Percentiles rank a stretch among this genome's conserved stretches.
Conservation (phyloP, 192 early-diverging fungal genomes). For the Coemansia sp. region DNA sequence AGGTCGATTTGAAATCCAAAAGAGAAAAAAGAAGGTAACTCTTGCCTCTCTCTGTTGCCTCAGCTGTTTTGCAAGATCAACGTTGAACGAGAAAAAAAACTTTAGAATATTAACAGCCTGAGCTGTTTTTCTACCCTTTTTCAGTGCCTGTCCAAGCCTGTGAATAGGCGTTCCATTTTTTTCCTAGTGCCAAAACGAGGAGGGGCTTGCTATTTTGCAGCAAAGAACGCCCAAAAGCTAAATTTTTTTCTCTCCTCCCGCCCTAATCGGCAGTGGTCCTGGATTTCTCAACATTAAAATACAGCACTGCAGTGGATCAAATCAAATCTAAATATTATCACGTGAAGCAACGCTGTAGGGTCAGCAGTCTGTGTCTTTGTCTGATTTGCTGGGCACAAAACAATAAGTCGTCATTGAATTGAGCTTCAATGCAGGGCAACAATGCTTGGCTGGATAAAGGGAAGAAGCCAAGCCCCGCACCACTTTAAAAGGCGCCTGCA, state of each 20-base stretch:
- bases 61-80: constrained; percentile 15
- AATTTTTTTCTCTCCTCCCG: too few relatives aligned
- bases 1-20: constrained; percentile 31
- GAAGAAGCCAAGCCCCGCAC: too few relatives aligned
- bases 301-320: not conserved
- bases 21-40: constrained; percentile 50
- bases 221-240: too few relatives aligned
- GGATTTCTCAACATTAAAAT: not conserved
- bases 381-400: not conserved
- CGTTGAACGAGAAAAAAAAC: not conserved
- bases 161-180: not conserved
- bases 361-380: not conserved
- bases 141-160: not conserved
- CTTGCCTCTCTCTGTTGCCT: constrained; percentile 10
- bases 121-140: not conserved
- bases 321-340: not conserved
- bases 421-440: not conserved
- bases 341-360: constrained; percentile 3
- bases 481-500: too few relatives aligned
- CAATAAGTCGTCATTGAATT: not conserved
- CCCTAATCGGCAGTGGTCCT: too few relatives aligned
- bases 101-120: not conserved
- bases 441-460: too few relatives aligned
- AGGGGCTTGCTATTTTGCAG: not conserved
- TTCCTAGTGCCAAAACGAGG: not conserved